These are phyloP conservation scores for Linum usitatissimum DNA, from an alignment of 345 rosid genomes.

Conservation along the genomic window DNA sequence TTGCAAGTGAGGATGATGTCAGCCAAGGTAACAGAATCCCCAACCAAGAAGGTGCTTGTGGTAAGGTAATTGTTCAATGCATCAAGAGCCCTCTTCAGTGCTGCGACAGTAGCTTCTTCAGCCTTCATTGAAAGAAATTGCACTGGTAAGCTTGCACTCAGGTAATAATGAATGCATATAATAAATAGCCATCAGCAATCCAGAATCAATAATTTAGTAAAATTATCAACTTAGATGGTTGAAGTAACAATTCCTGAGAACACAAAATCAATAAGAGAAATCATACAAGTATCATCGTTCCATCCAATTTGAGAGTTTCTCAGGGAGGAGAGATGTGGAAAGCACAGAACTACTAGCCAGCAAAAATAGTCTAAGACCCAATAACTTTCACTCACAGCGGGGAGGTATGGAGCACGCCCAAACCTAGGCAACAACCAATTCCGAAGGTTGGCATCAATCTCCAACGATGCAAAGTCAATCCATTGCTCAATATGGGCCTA, in stretches of 20 bases:
- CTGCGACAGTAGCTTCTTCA: constrained; percentile 67
- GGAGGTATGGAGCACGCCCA: constrained; percentile 47
- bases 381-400: constrained; percentile 45
- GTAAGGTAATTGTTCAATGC: constrained; percentile 68
- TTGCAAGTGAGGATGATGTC: constrained; percentile 75
- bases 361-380: neutral
- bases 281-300: neutral
- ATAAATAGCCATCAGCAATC: neutral
- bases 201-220: neutral
- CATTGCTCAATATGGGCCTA: constrained; percentile 90
- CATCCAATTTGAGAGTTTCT: neutral
- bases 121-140: constrained; percentile 29
- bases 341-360: neutral
- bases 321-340: neutral
- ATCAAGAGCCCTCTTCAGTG: constrained; percentile 67
- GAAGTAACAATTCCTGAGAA: no score
- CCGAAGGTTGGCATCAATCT: constrained; percentile 55
- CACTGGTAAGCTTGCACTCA: neutral
- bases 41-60: constrained; percentile 77
- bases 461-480: constrained; percentile 74
- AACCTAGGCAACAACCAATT: constrained; percentile 54
- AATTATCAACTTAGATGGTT: no score
- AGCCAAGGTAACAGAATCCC: constrained; percentile 79
- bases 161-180: neutral
- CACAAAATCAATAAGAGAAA: no score